phyloP scores from a whole-genome alignment of 345 rosid genomes.

The Citrus reticulata region DNA sequence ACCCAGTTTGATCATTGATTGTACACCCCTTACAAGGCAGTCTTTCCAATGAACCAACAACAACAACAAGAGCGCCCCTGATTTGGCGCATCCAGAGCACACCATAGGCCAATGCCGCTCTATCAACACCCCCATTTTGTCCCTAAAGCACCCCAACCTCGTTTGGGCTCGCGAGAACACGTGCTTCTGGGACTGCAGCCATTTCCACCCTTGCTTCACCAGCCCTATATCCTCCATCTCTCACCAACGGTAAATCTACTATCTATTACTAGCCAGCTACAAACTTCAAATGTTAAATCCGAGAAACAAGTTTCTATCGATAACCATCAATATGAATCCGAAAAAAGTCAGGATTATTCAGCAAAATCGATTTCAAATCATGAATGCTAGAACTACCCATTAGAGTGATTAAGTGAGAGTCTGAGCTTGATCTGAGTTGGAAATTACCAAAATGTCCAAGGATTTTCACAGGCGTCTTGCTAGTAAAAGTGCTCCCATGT shows the following conservation, averaged over 20 bases:
- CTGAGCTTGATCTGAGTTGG: slow-evolving; percentile 10
- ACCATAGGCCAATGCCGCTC: slow-evolving; percentile 93
- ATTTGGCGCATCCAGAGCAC: slow-evolving; percentile 57
- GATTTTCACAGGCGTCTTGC: slow-evolving; percentile 15
- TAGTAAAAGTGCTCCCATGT: background rate
- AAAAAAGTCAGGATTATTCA: background rate
- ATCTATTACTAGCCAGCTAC: background rate
- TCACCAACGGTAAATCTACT: background rate
- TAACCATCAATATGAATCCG: slow-evolving; percentile 4
- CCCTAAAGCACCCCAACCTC: slow-evolving; percentile 39
- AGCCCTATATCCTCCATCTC: slow-evolving; percentile 91
- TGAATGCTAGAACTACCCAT: slow-evolving; percentile 10
- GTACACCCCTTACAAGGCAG: slow-evolving; percentile 61
- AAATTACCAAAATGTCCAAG: background rate
- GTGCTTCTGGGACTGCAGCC: slow-evolving; percentile 77
- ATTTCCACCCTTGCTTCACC: slow-evolving; percentile 82
- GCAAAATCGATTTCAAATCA: slow-evolving; percentile 13
- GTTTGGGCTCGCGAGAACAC: slow-evolving; percentile 39
- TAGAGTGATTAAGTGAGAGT: background rate
- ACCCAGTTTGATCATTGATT: slow-evolving; percentile 62
- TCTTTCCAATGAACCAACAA: slow-evolving; percentile 72
- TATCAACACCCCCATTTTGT: slow-evolving; percentile 47
- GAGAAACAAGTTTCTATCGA: background rate
- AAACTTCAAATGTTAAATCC: background rate
- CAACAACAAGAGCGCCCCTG: slow-evolving; percentile 34